phyloP scores from a whole-genome alignment of 495 filamentous ascomycete genomes.

The Parmelia sp. region DNA sequence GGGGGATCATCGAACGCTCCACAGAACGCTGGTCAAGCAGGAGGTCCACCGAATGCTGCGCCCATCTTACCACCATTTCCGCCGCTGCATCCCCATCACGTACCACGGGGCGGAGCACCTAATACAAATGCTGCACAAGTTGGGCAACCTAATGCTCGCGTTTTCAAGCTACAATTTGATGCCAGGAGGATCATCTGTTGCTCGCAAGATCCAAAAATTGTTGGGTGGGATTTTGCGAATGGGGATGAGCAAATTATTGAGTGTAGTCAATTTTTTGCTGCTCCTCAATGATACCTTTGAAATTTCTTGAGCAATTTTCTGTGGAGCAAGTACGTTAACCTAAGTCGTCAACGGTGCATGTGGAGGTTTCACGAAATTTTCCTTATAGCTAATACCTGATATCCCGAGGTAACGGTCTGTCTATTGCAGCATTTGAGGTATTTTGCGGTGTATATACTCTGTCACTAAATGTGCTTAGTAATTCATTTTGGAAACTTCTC shows the following conservation, averaged over 20 bases:
- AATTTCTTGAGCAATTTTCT: neutral
- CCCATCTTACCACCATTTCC: slow-evolving; percentile 13
- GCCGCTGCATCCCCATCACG: slow-evolving; percentile 11
- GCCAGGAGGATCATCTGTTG: slow-evolving; percentile 90
- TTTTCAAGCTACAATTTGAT: slow-evolving; percentile 99
- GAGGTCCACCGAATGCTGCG: slow-evolving; percentile 3
- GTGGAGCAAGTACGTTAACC: neutral
- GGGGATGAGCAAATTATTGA: slow-evolving; percentile 79
- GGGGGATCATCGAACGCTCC: neutral
- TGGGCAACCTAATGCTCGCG: slow-evolving; percentile 52
- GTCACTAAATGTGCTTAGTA: neutral
- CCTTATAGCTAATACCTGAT: neutral
- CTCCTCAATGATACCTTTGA: slow-evolving; percentile 17
- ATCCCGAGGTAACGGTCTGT: neutral
- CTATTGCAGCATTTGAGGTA: neutral
- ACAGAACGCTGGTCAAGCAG: neutral
- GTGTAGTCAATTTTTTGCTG: slow-evolving; percentile 67
- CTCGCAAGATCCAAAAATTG: slow-evolving; percentile 80
- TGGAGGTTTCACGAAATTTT: neutral
- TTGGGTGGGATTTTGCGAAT: slow-evolving; percentile 96
- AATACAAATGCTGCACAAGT: slow-evolving; percentile 12
- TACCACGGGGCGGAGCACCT: slow-evolving; percentile 4
- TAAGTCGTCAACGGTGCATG: neutral
- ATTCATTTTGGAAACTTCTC: neutral
- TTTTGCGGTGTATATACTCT: neutral